Conservation (phyloP, 2,329 filamentous ascomycete species). For the Fusarium verrucosum region DNA sequence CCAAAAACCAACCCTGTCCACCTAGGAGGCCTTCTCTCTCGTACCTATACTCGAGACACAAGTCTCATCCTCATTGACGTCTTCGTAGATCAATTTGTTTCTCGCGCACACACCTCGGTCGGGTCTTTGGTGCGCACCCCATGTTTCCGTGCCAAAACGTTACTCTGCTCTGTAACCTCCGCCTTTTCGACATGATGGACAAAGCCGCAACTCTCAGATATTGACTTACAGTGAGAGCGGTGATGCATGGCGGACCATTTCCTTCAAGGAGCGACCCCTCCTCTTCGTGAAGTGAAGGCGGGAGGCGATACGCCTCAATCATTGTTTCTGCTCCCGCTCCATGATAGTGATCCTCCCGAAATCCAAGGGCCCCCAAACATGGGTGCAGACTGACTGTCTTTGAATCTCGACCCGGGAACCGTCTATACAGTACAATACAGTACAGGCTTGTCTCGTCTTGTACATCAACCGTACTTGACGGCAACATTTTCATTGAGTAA, state of each 20-base stretch:
- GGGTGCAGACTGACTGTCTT: conserved; percentile 18
- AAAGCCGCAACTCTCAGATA: conserved; percentile 8
- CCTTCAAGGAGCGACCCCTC: background rate
- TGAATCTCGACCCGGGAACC: conserved; percentile 37
- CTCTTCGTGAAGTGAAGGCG: background rate
- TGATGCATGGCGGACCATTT: conserved; percentile 5
- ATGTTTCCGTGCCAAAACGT: conserved; percentile 13
- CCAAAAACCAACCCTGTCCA: background rate
- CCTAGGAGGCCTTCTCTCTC: conserved; percentile 2
- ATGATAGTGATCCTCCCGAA: conserved; percentile 26
- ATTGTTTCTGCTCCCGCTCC: conserved; percentile 29
- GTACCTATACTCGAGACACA: conserved; percentile 11
- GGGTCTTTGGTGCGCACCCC: conserved; percentile 16
- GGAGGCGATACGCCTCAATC: conserved; percentile 34
- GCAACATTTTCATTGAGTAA: conserved; percentile 26
- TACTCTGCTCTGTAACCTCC: conserved; percentile 27
- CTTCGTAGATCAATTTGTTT: conserved; percentile 26
- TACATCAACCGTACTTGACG: conserved; percentile 1
- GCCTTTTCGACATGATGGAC: conserved; percentile 23
- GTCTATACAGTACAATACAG: background rate
- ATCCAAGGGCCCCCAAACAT: conserved; percentile 31
- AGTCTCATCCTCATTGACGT: background rate
- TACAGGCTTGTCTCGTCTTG: too few species aligned
- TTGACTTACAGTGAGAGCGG: background rate
- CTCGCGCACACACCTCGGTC: conserved; percentile 19